phyloP scores from a whole-genome alignment of 345 rosid species.

The Dipteronia sinensis region DNA sequence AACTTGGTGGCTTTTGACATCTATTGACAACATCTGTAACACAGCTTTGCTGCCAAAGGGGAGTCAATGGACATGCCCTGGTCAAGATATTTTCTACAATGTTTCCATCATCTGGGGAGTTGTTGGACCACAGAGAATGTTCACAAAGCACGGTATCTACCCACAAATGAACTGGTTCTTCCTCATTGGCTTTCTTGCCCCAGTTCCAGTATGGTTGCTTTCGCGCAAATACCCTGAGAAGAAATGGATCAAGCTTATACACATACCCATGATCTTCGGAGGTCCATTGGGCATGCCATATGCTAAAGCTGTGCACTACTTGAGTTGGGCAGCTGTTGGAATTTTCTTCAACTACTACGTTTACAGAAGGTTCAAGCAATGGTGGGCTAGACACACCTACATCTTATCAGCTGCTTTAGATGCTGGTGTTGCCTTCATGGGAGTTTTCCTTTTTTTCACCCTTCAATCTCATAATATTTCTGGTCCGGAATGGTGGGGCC shows the following conservation, averaged over 20 bases:
- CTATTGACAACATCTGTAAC: conserved; percentile 60
- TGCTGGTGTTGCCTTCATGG: conserved; percentile 82
- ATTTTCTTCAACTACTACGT: conserved; percentile 61
- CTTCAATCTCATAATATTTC: conserved; percentile 51
- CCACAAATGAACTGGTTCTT: conserved; percentile 71
- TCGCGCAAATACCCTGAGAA: conserved; percentile 58
- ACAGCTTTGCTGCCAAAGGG: conserved; percentile 50
- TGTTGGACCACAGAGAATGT: conserved; percentile 70
- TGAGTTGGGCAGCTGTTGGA: conserved; percentile 62
- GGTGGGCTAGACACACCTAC: conserved; percentile 81
- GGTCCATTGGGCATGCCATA: conserved; percentile 53
- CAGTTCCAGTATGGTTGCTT: conserved; percentile 61
- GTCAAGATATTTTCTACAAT: conserved; percentile 65
- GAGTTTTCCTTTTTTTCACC: conserved; percentile 50
- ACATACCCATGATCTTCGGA: conserved; percentile 61
- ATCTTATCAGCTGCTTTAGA: conserved; percentile 73
- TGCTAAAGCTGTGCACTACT: conserved; percentile 60
- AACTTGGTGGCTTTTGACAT: conserved; percentile 71
- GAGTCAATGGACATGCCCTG: conserved; percentile 87
- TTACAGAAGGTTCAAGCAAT: conserved; percentile 51
- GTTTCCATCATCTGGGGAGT: conserved; percentile 90
- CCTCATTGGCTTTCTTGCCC: conserved; percentile 66
- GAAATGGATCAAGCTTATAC: conserved; percentile 54
- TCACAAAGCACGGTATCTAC: conserved; percentile 57
- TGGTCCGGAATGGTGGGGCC: conserved; percentile 79